Evolutionary conservation across 306 rosid genomes (phyloP), one percentile per base, ranked within the genome.

Genomic region (Canavalia gladiata): DNA sequence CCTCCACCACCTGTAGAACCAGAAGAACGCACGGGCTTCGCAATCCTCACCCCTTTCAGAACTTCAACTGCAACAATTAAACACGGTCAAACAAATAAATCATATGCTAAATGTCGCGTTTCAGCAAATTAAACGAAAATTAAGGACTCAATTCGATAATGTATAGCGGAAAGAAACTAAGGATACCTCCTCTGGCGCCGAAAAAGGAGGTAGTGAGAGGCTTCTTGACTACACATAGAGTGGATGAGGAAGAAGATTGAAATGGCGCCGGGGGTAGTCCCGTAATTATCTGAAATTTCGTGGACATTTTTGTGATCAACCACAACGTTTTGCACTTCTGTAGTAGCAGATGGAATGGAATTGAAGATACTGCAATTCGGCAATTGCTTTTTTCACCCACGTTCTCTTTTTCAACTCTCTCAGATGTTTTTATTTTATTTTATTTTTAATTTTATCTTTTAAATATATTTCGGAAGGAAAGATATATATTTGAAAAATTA

Each of bases 161-260:
- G 35, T 2, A 49, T 33, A 34, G 25, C 58, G 3, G 58, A 49
- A 35, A 57, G 58, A 18, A 35, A 63, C 35, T 49, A 34, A 55
- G 59, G 47, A 34, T 0, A 78, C 86, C 86, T 76, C 92, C 87
- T 85, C 90, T 70, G 10, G 83, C 73, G 72, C 87, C 90, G 84
- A 94, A 83, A 68, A 94, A 90, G 56, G 97, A 85, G 7, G 94
- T 60, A 2, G 81, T 67, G 34, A 87, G 92, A 85, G 92, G 92
- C 80, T 77, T 90, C 60, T 82, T 82, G 84, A 82, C 77, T 69
- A 80, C 57, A 69, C 66, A 79, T 5, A 88, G 90, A 43, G 77
- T 30, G 33, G 60, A 52, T 31, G 94, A 84, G 71, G 92, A 87
- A 35, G 94, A 88, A 41, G 88, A 54, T 78, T 85, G 91, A 74